Evolutionary conservation across 164 flowering plant genomes (phyloP), one percentile per base, ranked within the genome.

Genomic region (grape (Vitis vinifera)): DNA sequence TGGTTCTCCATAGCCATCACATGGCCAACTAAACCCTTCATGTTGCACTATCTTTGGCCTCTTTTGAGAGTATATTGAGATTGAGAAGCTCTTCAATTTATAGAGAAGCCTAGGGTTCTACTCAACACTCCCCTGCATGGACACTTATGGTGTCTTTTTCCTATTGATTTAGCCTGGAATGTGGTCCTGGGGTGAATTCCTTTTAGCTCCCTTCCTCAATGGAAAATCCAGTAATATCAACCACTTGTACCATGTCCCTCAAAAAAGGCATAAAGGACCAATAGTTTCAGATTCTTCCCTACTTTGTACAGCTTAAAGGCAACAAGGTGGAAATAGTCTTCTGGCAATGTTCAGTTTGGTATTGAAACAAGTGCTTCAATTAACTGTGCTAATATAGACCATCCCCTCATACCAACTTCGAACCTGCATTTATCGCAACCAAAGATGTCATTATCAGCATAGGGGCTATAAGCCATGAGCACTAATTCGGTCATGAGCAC

Each of bases 1-100:
- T 78, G 60, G 47, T 50, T 73, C 63, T 65, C 73, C 76, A 76
- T 70, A 13, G 10, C 44, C 48, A n/a, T n/a, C 2, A 12, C 48
- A 68, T 15, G 27, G 27, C 62, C 55, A 65, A 55, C 30, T 19
- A 67, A 11, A 52, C 67, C 51, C 70, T 59, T 71, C 72, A 73
- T 69, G 49, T 14, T 44, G 8, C 51, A 49, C 30, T 51, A 31
- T 11, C 51, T 67, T 11, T 17, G 14, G 19, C 23, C 59, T 55
- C 29, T 19, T 19, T 31, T 56, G 59, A 16, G 59, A 14, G 12
- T 48, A 9, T 10, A 0, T 51, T 1, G 66, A 60, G 13, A 4
- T 37, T 12, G 13, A 10, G 31, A 65, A 61, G 14, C 23, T 16
- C 67, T 51, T 68, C 75, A 60, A 67, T 71, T 60, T 71, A 71